Percentiles rank a stretch among this genome's conserved stretches.
These are phyloP conservation scores for Calamus simplicifolius DNA, from an alignment of 176 grass and related monocot genomes.

Conservation along the genomic window DNA sequence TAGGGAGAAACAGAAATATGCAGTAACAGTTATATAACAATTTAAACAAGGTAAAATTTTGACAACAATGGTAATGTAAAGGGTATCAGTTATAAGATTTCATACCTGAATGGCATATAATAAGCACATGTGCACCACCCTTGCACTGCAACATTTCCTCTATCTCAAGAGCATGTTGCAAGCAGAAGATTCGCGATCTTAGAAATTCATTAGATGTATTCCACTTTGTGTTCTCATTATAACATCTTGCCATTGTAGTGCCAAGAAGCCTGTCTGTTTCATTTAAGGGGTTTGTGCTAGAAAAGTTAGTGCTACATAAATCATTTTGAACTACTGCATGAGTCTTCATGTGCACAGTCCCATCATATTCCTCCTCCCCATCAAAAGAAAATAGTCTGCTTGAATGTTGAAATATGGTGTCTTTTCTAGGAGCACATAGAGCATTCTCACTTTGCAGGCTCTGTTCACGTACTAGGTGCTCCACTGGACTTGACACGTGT, in stretches of 20 bases:
- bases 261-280: slow-evolving; percentile 13
- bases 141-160: slow-evolving; percentile 58
- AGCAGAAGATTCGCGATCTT: slow-evolving; percentile 85
- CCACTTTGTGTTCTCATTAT: slow-evolving; percentile 26
- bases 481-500: background rate
- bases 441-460: slow-evolving; percentile 1
- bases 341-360: background rate
- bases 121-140: slow-evolving; percentile 61
- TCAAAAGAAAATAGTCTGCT: too few species aligned
- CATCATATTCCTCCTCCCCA: background rate
- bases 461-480: slow-evolving; percentile 21
- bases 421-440: too few species aligned
- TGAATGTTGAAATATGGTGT: too few species aligned
- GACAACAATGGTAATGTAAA: too few species aligned
- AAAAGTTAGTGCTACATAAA: background rate
- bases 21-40: too few species aligned
- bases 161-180: slow-evolving; percentile 92
- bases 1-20: too few species aligned
- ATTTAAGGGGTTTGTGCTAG: slow-evolving; percentile 21
- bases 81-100: background rate
- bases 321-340: slow-evolving; percentile 10
- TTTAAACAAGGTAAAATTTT: too few species aligned
- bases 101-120: slow-evolving; percentile 92
- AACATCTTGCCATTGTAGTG: slow-evolving; percentile 12
- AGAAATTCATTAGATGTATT: slow-evolving; percentile 43